phyloP scores from a whole-genome alignment of 2,329 filamentous ascomycete genomes.

The Colletotrichum coccodes region DNA sequence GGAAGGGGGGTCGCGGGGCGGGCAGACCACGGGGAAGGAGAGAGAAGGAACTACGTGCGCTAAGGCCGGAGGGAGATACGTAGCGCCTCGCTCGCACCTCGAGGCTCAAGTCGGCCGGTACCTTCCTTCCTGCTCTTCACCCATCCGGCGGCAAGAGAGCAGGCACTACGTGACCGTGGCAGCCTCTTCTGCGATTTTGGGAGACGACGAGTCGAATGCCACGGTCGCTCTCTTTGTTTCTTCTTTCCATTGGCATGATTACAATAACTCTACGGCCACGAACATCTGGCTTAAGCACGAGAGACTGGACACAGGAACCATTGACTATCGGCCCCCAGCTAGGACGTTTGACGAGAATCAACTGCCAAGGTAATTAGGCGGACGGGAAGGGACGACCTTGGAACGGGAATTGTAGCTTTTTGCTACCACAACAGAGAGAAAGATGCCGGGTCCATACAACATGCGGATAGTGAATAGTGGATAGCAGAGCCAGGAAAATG shows the following conservation, averaged over 20 bases:
- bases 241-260: neutral
- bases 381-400: neutral
- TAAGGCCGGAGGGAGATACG: neutral
- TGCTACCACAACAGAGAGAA: neutral
- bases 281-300: neutral
- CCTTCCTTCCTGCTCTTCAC: neutral
- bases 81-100: neutral
- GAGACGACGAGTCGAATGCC: neutral
- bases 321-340: neutral
- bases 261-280: neutral
- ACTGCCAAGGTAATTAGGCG: neutral
- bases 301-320: neutral
- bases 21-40: conserved; percentile 21
- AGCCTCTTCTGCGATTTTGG: neutral
- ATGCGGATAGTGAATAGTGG: neutral
- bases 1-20: conserved; percentile 32
- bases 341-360: neutral
- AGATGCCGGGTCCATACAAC: neutral
- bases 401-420: neutral
- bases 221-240: neutral
- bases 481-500: neutral
- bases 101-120: neutral
- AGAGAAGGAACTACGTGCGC: conserved; percentile 6
- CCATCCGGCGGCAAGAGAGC: neutral
- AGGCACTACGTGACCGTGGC: neutral